Percentiles rank a stretch among this genome's conserved stretches.
Evolutionary conservation across 139 green algal genomes (phyloP).

Genomic region (Micractinium sp.): DNA sequence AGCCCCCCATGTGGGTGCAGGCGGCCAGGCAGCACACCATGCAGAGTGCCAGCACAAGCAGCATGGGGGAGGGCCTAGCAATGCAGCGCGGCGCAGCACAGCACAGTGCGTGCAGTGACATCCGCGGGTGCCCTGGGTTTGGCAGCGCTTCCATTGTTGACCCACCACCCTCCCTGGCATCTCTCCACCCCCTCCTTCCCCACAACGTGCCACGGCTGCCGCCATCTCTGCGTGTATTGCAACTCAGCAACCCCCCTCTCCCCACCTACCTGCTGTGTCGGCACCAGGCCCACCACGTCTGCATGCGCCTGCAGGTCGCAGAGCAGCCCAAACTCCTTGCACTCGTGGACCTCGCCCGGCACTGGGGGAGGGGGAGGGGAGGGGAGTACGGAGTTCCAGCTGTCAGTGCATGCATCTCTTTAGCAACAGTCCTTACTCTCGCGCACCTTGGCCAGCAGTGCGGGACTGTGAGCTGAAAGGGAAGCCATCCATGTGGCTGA

Average conservation of each 20-base stretch:
- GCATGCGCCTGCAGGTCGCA: constrained; percentile 72
- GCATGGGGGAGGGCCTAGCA: background rate
- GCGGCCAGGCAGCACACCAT: too few relatives aligned
- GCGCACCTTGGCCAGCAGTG: too few relatives aligned
- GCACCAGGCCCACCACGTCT: constrained; percentile 66
- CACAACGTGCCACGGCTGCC: background rate
- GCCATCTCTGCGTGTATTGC: background rate
- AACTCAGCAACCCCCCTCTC: background rate
- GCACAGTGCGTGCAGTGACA: too few relatives aligned
- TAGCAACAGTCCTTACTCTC: too few relatives aligned
- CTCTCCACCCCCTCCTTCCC: background rate
- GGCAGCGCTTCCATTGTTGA: too few relatives aligned
- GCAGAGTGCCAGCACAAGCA: too few relatives aligned
- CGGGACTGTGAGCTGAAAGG: too few relatives aligned
- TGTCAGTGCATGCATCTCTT: background rate
- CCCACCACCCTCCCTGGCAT: too few relatives aligned
- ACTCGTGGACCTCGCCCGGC: constrained; percentile 59
- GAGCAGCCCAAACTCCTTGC: constrained; percentile 76
- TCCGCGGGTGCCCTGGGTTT: too few relatives aligned
- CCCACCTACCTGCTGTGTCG: constrained; percentile 39
- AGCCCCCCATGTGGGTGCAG: too few relatives aligned
- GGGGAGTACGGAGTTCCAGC: constrained; percentile 15
- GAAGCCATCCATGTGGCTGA: too few relatives aligned
- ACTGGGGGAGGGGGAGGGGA: constrained; percentile 20
- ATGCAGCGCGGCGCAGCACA: background rate